These are phyloP conservation scores for Uronychia binucleata DNA, from an alignment of 73 alveolate species.

Conservation along the genomic window DNA sequence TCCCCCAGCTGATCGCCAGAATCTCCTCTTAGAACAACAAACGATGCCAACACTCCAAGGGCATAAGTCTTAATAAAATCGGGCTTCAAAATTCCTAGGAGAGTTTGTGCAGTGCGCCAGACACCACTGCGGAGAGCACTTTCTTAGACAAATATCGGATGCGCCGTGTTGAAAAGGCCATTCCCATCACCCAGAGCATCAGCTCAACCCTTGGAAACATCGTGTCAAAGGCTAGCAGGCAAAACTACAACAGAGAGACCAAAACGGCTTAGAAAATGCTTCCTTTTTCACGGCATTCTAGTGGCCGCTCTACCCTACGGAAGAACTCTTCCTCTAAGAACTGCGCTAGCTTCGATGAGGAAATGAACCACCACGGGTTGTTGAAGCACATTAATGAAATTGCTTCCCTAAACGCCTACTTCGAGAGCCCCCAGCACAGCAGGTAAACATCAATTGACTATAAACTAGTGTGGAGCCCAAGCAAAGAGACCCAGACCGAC, in stretches of 20 bases:
- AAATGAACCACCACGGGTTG: background rate
- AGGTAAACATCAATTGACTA: background rate
- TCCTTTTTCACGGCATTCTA: background rate
- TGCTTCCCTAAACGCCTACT: background rate
- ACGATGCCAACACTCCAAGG: background rate
- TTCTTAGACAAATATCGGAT: too few relatives aligned
- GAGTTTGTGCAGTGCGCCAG: too few relatives aligned
- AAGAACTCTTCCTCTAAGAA: background rate
- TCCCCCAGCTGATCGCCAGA: background rate
- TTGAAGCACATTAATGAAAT: background rate
- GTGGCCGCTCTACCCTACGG: background rate
- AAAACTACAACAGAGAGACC: background rate
- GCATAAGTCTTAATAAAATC: background rate
- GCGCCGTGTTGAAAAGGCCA: background rate
- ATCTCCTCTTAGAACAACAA: background rate
- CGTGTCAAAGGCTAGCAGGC: background rate
- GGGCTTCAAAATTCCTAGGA: too few relatives aligned
- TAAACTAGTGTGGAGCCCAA: background rate
- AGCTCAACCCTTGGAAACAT: background rate
- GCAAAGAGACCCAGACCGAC: background rate
- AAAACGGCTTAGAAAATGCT: background rate
- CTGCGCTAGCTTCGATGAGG: background rate
- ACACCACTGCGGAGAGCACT: too few relatives aligned
- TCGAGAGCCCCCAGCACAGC: background rate
- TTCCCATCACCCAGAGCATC: background rate